These are phyloP conservation scores for Astraeus odoratus DNA, from an alignment of 768 basidiomycete species.

Conservation along the genomic window DNA sequence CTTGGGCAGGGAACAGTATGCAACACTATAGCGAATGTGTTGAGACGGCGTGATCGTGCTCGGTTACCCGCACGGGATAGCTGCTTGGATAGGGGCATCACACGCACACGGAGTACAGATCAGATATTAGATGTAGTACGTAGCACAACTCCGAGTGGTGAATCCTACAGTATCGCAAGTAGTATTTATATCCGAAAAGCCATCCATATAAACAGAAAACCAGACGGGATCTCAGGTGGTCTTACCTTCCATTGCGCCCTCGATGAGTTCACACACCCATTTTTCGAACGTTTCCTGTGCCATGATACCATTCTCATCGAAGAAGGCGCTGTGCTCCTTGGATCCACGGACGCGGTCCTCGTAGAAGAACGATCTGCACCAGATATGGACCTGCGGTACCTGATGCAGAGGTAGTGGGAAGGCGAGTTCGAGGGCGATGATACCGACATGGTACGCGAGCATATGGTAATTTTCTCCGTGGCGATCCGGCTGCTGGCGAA, in stretches of 20 bases:
- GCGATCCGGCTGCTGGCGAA: constrained; percentile 92
- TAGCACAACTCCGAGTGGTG: neutral
- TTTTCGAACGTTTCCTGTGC: constrained; percentile 67
- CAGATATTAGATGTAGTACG: neutral
- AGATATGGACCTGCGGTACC: constrained; percentile 73
- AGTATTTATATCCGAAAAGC: neutral
- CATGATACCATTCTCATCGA: constrained; percentile 75
- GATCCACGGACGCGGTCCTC: constrained; percentile 55
- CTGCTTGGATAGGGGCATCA: too few relatives aligned
- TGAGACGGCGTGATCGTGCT: too few relatives aligned
- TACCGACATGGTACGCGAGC: constrained; percentile 54
- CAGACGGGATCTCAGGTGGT: constrained; percentile 25
- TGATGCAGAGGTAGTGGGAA: constrained; percentile 57
- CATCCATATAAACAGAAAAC: neutral
- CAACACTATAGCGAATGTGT: too few relatives aligned
- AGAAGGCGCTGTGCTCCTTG: constrained; percentile 64
- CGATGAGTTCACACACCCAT: constrained; percentile 74
- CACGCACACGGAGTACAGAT: too few relatives aligned
- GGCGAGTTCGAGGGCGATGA: constrained; percentile 40
- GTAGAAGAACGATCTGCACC: constrained; percentile 76
- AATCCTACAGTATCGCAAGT: neutral
- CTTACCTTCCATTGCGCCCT: constrained; percentile 67
- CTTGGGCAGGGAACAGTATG: too few relatives aligned
- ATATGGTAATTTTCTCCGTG: constrained; percentile 80
- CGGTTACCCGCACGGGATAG: too few relatives aligned